A percentile compares a stretch with the other conserved stretches of the same genome.
Evolutionary conservation across 2,329 filamentous ascomycete genomes (phyloP).

Genomic region (Lecanicillium sp.): DNA sequence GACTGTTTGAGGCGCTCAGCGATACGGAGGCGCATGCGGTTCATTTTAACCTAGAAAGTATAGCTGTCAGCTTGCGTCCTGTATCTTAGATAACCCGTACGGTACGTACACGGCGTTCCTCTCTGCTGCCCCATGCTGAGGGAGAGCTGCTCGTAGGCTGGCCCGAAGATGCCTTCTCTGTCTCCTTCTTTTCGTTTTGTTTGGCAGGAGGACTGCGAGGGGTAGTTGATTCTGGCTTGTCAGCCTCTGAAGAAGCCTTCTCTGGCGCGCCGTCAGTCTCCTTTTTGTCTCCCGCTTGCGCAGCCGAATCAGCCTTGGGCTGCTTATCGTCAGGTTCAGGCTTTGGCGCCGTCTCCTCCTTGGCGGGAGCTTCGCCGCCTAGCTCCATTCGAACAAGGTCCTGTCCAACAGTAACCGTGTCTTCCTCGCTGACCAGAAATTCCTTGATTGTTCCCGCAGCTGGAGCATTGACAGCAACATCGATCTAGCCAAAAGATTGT

Average conservation of each 20-base stretch:
- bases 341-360: slow-evolving; percentile 32
- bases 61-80: not conserved
- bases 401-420: slow-evolving; percentile 91
- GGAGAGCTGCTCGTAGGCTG: slow-evolving; percentile 8
- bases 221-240: slow-evolving; percentile 30
- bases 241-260: slow-evolving; percentile 23
- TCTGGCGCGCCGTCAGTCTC: slow-evolving; percentile 20
- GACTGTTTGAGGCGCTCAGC: slow-evolving; percentile 98
- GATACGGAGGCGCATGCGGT: slow-evolving; percentile 96
- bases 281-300: slow-evolving; percentile 18
- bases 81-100: slow-evolving; percentile 3
- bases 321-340: slow-evolving; percentile 22
- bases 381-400: slow-evolving; percentile 80
- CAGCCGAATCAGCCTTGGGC: slow-evolving; percentile 13
- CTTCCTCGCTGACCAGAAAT: slow-evolving; percentile 84
- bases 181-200: slow-evolving; percentile 18
- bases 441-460: slow-evolving; percentile 88
- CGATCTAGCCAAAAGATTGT: no score
- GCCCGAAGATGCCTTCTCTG: slow-evolving; percentile 9
- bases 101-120: slow-evolving; percentile 73
- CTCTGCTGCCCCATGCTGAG: slow-evolving; percentile 59
- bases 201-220: slow-evolving; percentile 1
- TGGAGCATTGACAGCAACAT: slow-evolving; percentile 92
- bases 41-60: slow-evolving; percentile 89
- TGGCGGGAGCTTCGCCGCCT: slow-evolving; percentile 46